Conservation (phyloP, 1,284 basidiomycete species). For the Gomphus bonarii region DNA sequence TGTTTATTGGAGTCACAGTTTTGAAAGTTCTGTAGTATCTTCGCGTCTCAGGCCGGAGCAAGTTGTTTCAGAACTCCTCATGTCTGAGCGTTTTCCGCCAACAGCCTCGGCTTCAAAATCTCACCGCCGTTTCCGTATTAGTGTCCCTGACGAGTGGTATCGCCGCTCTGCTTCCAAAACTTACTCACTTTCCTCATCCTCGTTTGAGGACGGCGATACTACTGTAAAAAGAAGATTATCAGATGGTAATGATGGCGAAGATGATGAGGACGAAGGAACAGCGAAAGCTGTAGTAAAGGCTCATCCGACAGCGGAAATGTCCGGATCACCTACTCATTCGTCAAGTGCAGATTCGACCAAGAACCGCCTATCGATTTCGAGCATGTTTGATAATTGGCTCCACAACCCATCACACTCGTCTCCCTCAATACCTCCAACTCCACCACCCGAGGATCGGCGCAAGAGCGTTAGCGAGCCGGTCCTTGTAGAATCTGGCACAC, state of each 20-base stretch:
- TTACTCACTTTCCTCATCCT: slow-evolving; percentile 34
- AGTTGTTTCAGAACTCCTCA: slow-evolving; percentile 29
- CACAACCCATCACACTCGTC: slow-evolving; percentile 29
- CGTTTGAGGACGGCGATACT: slow-evolving; percentile 38
- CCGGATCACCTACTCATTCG: background rate
- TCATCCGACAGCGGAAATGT: slow-evolving; percentile 14
- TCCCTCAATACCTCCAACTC: slow-evolving; percentile 24
- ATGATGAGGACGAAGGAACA: slow-evolving; percentile 45
- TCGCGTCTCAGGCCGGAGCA: slow-evolving; percentile 30
- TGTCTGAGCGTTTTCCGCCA: slow-evolving; percentile 23
- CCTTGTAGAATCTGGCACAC: slow-evolving; percentile 33
- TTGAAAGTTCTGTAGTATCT: slow-evolving; percentile 23
- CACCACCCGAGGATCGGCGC: slow-evolving; percentile 25
- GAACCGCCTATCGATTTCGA: slow-evolving; percentile 57
- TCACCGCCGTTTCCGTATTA: slow-evolving; percentile 41
- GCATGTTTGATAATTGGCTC: slow-evolving; percentile 54
- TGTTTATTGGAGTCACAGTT: background rate
- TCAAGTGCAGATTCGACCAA: slow-evolving; percentile 19
- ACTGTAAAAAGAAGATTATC: slow-evolving; percentile 29
- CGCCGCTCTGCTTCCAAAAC: slow-evolving; percentile 44
- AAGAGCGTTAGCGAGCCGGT: slow-evolving; percentile 61
- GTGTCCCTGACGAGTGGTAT: slow-evolving; percentile 73
- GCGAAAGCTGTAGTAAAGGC: slow-evolving; percentile 36
- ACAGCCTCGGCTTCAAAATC: slow-evolving; percentile 32
- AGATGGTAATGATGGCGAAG: slow-evolving; percentile 40